Evolutionary conservation across 2,329 filamentous ascomycete species (phyloP), one percentile per base, ranked within the genome.

Genomic region (Colletotrichum sp.): DNA sequence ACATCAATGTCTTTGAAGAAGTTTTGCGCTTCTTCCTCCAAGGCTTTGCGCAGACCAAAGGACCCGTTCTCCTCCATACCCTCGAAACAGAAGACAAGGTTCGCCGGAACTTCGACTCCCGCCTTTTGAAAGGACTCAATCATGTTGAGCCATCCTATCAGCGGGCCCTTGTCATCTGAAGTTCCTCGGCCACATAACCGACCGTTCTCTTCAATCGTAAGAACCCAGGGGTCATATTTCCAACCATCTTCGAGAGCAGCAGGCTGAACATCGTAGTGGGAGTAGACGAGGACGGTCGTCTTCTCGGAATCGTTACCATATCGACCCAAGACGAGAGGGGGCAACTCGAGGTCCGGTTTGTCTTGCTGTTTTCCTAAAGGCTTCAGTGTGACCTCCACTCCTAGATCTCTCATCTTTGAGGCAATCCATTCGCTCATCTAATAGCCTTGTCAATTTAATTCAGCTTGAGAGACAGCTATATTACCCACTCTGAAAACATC

Each of bases 41-140:
- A 98, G 79, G 98, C 94, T 80, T 98, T 96, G 82, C 98, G 96
- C 70, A 99, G 90, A 36, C 97, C 97, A 84, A 98, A 96, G 0
- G 96, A 98, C 66, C 97, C 97, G 84, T 98, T 98, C 88, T 99
- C 97, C 87, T 99, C 97, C 97, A 99, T 99, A 64, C 97, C 97
- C 90, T 99, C 97, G 81, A 99, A 98, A 89, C 97, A 99, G 95
- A 98, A 98, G 78, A 99, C 91, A 79, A 99, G 90, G 87, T 99
- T 99, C 82, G 98, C 96, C 8, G 97, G 97, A 83, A 99, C 95
- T 63, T 98, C 96, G 52, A 98, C 89, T 72, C 94, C 95, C 39
- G 96, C 96, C 89, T 97, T 97, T 86, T 98, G 94, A 88, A 99
- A 97, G 36, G 97, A 96, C 87, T 99, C 96, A 79, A 99, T 98